Evolutionary conservation across 495 filamentous ascomycete species (phyloP).

Genomic region (Podospora conica): DNA sequence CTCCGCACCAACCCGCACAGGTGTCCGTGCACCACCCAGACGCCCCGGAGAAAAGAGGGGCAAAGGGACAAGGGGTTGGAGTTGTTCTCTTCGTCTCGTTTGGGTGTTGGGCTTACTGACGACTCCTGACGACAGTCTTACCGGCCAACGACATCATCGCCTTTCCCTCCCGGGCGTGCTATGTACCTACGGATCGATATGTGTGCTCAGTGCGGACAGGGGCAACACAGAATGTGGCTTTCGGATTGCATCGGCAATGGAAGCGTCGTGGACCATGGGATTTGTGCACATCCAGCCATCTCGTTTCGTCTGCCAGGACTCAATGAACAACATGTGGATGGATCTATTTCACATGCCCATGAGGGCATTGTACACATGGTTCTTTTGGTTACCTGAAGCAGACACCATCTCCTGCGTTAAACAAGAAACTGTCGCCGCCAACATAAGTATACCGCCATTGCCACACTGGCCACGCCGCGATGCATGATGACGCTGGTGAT

Average conservation of each 20-base stretch:
- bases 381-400: background rate
- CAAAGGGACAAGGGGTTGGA: background rate
- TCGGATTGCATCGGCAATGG: slow-evolving; percentile 13
- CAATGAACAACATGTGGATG: background rate
- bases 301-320: no score
- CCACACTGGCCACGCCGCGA: no score
- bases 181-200: background rate
- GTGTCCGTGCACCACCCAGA: slow-evolving; percentile 1
- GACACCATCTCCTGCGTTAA: background rate
- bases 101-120: background rate
- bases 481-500: background rate
- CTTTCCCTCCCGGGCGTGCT: background rate
- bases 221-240: background rate
- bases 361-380: background rate
- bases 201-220: background rate
- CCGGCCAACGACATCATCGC: slow-evolving; percentile 6
- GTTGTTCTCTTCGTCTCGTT: background rate
- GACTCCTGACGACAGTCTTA: background rate
- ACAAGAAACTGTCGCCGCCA: no score
- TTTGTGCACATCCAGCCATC: no score
- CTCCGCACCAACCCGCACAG: background rate
- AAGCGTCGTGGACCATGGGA: background rate
- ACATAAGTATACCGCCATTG: no score
- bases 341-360: background rate
- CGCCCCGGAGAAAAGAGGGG: background rate